Conservation (phyloP, 768 basidiomycete genomes). For the Russula emetica region DNA sequence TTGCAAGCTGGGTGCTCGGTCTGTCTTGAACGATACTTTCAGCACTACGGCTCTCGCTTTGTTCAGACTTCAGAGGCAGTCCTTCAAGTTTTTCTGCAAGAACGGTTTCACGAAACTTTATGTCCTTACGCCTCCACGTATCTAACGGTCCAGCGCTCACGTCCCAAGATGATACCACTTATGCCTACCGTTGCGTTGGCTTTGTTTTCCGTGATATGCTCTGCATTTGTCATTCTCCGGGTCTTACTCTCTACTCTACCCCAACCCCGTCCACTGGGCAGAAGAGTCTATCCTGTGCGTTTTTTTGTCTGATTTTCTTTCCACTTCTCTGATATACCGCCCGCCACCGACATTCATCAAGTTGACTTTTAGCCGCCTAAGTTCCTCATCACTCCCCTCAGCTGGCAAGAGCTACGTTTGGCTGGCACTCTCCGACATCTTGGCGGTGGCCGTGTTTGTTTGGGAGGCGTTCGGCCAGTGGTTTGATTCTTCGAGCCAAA, state of each 20-base stretch:
- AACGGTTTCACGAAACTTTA: conserved; percentile 35
- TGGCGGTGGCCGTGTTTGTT: conserved; percentile 57
- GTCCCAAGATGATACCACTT: conserved; percentile 57
- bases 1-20: neutral
- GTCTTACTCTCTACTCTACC: conserved; percentile 72
- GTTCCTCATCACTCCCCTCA: conserved; percentile 59
- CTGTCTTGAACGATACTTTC: neutral
- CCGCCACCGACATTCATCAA: conserved; percentile 30
- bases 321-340: conserved; percentile 2
- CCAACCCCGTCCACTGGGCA: conserved; percentile 64
- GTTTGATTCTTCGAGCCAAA: conserved; percentile 37
- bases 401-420: conserved; percentile 71
- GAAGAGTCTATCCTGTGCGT: conserved; percentile 67
- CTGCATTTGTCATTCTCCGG: conserved; percentile 71
- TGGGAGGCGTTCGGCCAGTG: conserved; percentile 62
- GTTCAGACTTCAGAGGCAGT: neutral
- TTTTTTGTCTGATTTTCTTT: conserved; percentile 14
- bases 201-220: conserved; percentile 67
- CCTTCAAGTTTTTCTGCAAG: neutral
- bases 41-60: neutral
- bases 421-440: conserved; percentile 62
- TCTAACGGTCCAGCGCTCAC: conserved; percentile 30
- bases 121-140: conserved; percentile 33
- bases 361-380: conserved; percentile 74
- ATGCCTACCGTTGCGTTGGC: conserved; percentile 61